A percentile compares a stretch with the other conserved stretches of the same genome.
phyloP scores from a whole-genome alignment of 192 early-diverging fungal species.

The Funneliformis geosporum region DNA sequence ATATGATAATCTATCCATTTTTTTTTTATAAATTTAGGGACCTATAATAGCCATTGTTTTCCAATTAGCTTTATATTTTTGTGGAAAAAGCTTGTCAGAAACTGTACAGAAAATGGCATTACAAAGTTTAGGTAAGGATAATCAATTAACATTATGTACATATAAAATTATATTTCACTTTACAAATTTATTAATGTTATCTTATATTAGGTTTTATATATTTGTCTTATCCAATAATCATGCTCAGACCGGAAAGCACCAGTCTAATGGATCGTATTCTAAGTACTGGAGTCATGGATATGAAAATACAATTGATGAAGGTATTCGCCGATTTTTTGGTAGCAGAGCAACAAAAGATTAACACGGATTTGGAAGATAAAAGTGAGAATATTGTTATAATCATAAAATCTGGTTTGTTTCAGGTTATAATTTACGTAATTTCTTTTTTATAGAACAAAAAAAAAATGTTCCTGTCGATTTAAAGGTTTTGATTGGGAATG shows the following conservation, averaged over 20 bases:
- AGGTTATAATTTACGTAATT: background rate
- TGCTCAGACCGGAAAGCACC: constrained; percentile 55
- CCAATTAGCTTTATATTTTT: constrained; percentile 33
- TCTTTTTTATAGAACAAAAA: constrained; percentile 32
- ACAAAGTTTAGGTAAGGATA: constrained; percentile 52
- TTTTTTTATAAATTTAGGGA: constrained; percentile 19
- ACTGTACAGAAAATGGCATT: constrained; percentile 59
- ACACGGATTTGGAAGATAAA: constrained; percentile 44
- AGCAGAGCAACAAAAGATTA: constrained; percentile 60
- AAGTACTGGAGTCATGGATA: constrained; percentile 40
- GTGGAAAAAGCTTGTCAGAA: constrained; percentile 30
- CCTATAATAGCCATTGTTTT: constrained; percentile 27
- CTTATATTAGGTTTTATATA: constrained; percentile 62
- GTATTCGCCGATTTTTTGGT: constrained; percentile 72
- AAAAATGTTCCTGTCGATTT: constrained; percentile 62
- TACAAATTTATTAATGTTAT: constrained; percentile 16
- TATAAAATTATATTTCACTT: background rate
- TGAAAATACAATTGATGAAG: constrained; percentile 71
- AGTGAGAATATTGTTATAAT: constrained; percentile 32
- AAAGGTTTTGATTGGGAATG: constrained; percentile 77
- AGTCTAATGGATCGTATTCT: constrained; percentile 71
- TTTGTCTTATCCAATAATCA: constrained; percentile 67
- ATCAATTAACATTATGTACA: background rate
- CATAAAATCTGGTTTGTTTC: background rate
- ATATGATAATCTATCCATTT: background rate